phyloP scores from a whole-genome alignment of 108 stramenopile genomes.

The Cyclotella baltica region DNA sequence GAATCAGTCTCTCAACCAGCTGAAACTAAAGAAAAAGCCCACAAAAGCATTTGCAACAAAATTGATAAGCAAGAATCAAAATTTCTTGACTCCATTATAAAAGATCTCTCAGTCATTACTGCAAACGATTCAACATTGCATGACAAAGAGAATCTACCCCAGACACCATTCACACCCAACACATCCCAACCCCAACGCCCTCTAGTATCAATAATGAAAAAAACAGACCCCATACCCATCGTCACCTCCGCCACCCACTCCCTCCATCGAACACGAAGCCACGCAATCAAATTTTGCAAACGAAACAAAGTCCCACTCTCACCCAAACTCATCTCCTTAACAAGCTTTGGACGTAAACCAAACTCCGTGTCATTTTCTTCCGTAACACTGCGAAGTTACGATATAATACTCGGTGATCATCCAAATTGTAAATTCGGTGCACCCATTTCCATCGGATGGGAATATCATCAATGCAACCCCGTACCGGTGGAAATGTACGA shows the following conservation, averaged over 20 bases:
- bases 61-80: too few species aligned
- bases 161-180: too few species aligned
- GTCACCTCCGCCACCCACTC: background rate
- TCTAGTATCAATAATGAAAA: background rate
- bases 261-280: too few species aligned
- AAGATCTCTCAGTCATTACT: too few species aligned
- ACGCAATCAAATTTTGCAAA: background rate
- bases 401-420: slow-evolving; percentile 25
- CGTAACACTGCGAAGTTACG: slow-evolving; percentile 11
- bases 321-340: background rate
- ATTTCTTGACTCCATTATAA: too few species aligned
- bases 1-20: too few species aligned
- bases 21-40: too few species aligned
- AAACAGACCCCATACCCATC: background rate
- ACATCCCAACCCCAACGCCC: background rate
- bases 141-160: too few species aligned
- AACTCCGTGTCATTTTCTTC: slow-evolving; percentile 1
- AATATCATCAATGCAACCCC: slow-evolving; percentile 10
- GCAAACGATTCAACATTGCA: background rate
- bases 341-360: background rate
- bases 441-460: slow-evolving; percentile 25
- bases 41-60: too few species aligned
- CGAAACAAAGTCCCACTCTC: background rate
- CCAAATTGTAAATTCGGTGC: slow-evolving; percentile 28
- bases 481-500: slow-evolving; percentile 14